Base-by-base conservation (phyloP, 352 stramenopile genomes). In the Aphanomyces astaci region DNA sequence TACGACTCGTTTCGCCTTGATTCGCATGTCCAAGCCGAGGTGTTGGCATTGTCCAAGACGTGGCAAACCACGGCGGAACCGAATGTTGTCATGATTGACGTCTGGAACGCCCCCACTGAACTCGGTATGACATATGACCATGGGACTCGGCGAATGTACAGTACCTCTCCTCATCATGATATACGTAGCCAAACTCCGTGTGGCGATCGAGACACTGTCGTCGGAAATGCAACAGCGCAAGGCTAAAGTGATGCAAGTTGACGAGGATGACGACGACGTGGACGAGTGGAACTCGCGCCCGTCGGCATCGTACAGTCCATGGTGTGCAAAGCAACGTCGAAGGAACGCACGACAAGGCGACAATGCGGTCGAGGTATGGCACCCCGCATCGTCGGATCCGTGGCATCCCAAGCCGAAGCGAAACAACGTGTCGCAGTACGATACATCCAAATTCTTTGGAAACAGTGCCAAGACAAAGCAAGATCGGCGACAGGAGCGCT, bases 191-290 rank as follows among this genome's bases (percentile, higher is more conserved):
- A 59, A 59, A 39, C 51, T 59, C 30, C 1, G 2, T 25, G 30
- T 4, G 5, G 25, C 51, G 9, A 59, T 59, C 24, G 5, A 30
- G 30, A 30, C 7, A 11, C 33, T 60, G 46, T 27, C 46, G 2
- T 22, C 7, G 13, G 11, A 62, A 28, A 66, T 51, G 17, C 28
- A 43, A 25, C 11, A 25, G 7, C 62, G 60, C 4, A 30, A 64
- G 30, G 30, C 22, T 7, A 15, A 56, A 15, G 56, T 27, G 1
- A 64, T 64, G 10, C n/a, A n/a, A n/a, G 56, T 64, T 19, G 56
- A 64, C 36, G 19, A 22, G 4, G n/a, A 51, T n/a, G 56, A 64
- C 56, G 56, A 67, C 28, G 60, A 67, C 17, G 60, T 54, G 13
- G 60, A 40, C 5, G 45, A 28, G 3, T n/a, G n/a, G n/a, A n/a